Conservation (phyloP, 1,139 yeast genomes). For the Candida sp. region DNA sequence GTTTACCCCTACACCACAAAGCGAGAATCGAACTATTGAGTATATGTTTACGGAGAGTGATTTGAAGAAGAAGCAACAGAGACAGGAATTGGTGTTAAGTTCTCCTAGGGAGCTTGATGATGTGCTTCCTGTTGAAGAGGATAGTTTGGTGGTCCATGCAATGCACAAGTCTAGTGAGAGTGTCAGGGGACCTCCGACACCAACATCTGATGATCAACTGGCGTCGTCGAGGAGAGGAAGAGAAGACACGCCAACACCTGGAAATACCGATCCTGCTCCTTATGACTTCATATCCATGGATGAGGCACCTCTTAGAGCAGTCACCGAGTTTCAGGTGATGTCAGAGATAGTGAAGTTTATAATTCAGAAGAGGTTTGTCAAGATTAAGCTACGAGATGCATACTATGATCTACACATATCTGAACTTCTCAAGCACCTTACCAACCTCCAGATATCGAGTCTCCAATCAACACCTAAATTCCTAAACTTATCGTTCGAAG, state of each 20-base stretch:
- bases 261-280: slow-evolving; percentile 11
- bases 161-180: neutral
- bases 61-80: slow-evolving; percentile 2
- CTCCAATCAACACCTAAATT: slow-evolving; percentile 12
- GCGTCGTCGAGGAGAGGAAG: neutral
- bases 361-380: slow-evolving; percentile 20
- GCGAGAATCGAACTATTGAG: neutral
- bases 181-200: neutral
- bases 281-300: neutral
- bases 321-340: slow-evolving; percentile 29
- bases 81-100: slow-evolving; percentile 1
- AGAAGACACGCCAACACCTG: neutral
- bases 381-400: slow-evolving; percentile 28
- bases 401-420: slow-evolving; percentile 27
- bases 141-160: slow-evolving; percentile 4
- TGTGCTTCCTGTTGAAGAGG: slow-evolving; percentile 1
- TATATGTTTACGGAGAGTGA: slow-evolving; percentile 8
- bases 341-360: slow-evolving; percentile 36
- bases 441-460: slow-evolving; percentile 20
- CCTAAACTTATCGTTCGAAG: slow-evolving; percentile 10
- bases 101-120: neutral
- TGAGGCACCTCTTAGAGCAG: slow-evolving; percentile 15
- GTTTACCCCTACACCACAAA: slow-evolving; percentile 17
- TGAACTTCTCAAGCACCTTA: slow-evolving; percentile 24
- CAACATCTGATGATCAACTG: neutral